phyloP scores from a whole-genome alignment of 2,329 filamentous ascomycete genomes.

The Cladobotryum protrusum region DNA sequence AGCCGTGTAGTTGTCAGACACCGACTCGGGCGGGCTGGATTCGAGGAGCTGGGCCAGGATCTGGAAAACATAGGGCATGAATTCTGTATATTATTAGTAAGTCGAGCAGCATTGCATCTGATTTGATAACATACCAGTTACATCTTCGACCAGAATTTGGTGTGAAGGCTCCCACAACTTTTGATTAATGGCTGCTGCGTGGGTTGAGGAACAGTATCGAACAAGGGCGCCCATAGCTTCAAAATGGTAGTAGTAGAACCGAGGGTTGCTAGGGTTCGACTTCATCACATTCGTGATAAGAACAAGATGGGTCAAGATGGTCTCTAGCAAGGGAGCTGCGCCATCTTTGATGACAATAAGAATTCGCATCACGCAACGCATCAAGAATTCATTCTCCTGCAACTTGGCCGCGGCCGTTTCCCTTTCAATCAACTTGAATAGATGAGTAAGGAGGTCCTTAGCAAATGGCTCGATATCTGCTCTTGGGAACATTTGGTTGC shows the following conservation, averaged over 20 bases:
- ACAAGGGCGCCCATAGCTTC: conserved; percentile 89
- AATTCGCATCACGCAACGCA: conserved; percentile 98
- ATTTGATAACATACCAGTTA: conserved; percentile 54
- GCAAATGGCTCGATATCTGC: conserved; percentile 73
- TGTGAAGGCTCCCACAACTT: conserved; percentile 80
- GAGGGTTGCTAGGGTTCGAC: conserved; percentile 91
- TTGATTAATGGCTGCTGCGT: conserved; percentile 69
- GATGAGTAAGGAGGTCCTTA: conserved; percentile 78
- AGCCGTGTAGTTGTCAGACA: conserved; percentile 75
- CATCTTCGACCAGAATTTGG: conserved; percentile 70
- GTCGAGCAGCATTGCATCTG: not conserved
- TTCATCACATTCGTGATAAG: conserved; percentile 88
- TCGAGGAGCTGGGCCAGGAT: conserved; percentile 87
- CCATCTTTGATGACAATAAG: conserved; percentile 88
- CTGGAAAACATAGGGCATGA: conserved; percentile 94
- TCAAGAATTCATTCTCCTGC: conserved; percentile 97
- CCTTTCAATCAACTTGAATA: conserved; percentile 87
- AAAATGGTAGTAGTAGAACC: conserved; percentile 98
- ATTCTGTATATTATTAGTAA: conserved; percentile 52
- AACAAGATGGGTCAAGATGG: conserved; percentile 76
- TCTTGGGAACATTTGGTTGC: conserved; percentile 72
- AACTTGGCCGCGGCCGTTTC: conserved; percentile 82
- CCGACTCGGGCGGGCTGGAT: conserved; percentile 68
- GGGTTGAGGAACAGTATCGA: conserved; percentile 55
- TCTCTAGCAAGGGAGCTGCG: conserved; percentile 66